phyloP scores from a whole-genome alignment of 495 filamentous ascomycete species.

The Cetradonia linearis region DNA sequence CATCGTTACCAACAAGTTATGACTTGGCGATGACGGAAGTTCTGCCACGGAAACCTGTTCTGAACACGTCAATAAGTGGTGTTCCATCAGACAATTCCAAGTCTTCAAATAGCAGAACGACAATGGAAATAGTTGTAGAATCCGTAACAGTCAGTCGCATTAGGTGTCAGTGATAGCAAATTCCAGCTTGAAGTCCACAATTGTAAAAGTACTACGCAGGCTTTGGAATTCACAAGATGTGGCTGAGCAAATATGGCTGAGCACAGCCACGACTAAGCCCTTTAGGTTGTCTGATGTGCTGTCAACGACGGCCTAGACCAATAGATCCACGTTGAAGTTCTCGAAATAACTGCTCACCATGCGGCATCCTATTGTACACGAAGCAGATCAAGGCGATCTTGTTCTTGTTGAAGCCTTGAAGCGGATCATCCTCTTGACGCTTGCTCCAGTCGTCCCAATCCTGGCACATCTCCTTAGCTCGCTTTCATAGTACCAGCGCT shows the following conservation, averaged over 20 bases:
- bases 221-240: not conserved
- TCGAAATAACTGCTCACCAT: not conserved
- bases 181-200: not conserved
- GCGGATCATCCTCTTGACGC: not conserved
- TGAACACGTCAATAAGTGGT: not conserved
- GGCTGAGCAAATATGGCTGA: conserved; percentile 2
- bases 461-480: not conserved
- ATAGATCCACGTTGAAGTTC: not conserved
- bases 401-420: not conserved
- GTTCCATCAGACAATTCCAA: not conserved
- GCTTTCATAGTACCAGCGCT: not conserved
- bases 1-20: not conserved
- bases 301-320: conserved; percentile 2
- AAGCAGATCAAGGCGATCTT: not conserved
- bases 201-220: not conserved
- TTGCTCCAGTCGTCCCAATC: not conserved
- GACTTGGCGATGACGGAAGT: conserved; percentile 9
- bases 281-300: not conserved
- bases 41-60: not conserved
- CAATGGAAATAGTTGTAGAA: too few relatives aligned
- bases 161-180: not conserved
- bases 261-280: conserved; percentile 1
- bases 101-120: not conserved
- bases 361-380: not conserved
- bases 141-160: not conserved